These are phyloP conservation scores for Silene latifolia DNA, from an alignment of 148 eudicot genomes.

Conservation along the genomic window DNA sequence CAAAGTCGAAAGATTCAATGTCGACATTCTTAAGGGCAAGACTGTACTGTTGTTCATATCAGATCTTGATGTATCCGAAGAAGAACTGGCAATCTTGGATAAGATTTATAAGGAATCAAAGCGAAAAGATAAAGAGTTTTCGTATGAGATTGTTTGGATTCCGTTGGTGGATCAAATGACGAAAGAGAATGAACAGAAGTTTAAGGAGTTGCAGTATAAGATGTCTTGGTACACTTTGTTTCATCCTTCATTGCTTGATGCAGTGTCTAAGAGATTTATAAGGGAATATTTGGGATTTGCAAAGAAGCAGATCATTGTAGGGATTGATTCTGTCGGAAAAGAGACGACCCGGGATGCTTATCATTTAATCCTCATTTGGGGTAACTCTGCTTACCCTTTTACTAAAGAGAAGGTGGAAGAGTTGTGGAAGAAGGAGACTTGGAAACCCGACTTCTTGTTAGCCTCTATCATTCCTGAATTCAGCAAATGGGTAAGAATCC, in stretches of 20 bases:
- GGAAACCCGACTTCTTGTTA: conserved; percentile 7
- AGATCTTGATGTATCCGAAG: conserved; percentile 17
- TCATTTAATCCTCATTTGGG: conserved; percentile 11
- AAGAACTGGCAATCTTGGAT: conserved; percentile 11
- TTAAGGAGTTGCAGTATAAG: conserved; percentile 38
- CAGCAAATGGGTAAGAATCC: conserved; percentile 7
- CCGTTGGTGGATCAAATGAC: conserved; percentile 55
- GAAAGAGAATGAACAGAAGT: conserved; percentile 34
- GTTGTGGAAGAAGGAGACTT: conserved; percentile 9
- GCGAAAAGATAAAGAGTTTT: conserved; percentile 3
- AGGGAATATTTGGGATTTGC: conserved; percentile 63
- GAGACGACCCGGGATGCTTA: conserved; percentile 55
- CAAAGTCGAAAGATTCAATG: not conserved
- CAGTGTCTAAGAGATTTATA: conserved; percentile 58
- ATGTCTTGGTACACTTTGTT: conserved; percentile 77
- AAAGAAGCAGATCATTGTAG: conserved; percentile 63
- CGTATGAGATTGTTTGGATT: conserved; percentile 71
- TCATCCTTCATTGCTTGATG: conserved; percentile 62
- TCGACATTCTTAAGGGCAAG: conserved; percentile 15
- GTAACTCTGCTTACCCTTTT: conserved; percentile 4
- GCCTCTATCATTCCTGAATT: not conserved
- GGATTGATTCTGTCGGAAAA: conserved; percentile 66
- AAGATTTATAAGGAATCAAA: conserved; percentile 13
- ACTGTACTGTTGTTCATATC: conserved; percentile 21
- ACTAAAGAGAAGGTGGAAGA: not conserved